Evolutionary conservation across 345 rosid species (phyloP).

Genomic region (Gossypium rotundifolium): DNA sequence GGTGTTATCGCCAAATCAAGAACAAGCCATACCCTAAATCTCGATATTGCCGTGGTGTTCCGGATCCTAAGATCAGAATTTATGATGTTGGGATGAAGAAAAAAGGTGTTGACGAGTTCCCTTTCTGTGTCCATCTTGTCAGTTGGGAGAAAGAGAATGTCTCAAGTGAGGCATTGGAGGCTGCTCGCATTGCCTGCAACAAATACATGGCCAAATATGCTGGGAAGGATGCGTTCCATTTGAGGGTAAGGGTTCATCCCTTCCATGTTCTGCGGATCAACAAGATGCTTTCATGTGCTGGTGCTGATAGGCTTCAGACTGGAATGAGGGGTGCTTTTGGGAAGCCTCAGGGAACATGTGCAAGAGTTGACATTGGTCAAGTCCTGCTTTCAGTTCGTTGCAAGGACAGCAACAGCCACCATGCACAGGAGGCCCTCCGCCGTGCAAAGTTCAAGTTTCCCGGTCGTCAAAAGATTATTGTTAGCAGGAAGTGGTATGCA

Average conservation of each 20-base stretch:
- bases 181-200: constrained; percentile 63
- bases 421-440: constrained; percentile 60
- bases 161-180: constrained; percentile 58
- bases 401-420: constrained; percentile 42
- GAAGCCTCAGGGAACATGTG: constrained; percentile 54
- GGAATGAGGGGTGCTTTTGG: constrained; percentile 66
- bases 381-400: constrained; percentile 56
- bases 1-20: constrained; percentile 54
- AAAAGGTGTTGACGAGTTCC: constrained; percentile 58
- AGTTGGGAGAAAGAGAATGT: constrained; percentile 64
- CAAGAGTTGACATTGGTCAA: constrained; percentile 52
- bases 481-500: constrained; percentile 55
- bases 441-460: constrained; percentile 61
- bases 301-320: constrained; percentile 65
- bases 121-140: constrained; percentile 59
- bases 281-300: constrained; percentile 70
- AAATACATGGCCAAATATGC: constrained; percentile 55
- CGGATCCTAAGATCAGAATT: constrained; percentile 54
- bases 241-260: constrained; percentile 53
- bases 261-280: constrained; percentile 56
- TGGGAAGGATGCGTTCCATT: constrained; percentile 57
- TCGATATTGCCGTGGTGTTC: constrained; percentile 52
- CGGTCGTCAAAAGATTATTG: constrained; percentile 58
- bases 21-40: constrained; percentile 63
- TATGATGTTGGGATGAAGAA: constrained; percentile 65